Conservation (phyloP, 2,329 filamentous ascomycete genomes). For the Cordyceps javanica region DNA sequence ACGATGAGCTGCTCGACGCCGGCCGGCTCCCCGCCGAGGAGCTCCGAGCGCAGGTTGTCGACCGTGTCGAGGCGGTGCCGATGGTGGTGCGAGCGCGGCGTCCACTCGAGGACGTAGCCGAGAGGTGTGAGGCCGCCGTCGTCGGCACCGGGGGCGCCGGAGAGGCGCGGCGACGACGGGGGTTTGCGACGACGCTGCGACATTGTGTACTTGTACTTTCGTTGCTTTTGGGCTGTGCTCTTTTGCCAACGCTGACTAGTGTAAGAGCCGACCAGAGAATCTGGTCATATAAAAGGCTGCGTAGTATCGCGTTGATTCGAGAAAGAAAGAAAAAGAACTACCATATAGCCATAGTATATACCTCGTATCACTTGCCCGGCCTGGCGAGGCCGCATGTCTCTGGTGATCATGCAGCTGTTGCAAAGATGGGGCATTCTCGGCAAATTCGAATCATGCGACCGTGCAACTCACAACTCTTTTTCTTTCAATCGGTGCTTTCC, state of each 20-base stretch:
- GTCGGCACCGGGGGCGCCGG: too few species aligned
- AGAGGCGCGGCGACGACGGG: neutral
- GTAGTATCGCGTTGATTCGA: neutral
- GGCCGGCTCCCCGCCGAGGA: conserved; percentile 1
- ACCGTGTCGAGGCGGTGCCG: conserved; percentile 11
- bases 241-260: neutral
- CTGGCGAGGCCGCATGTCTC: neutral
- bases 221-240: neutral
- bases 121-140: conserved; percentile 4
- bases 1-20: conserved; percentile 9
- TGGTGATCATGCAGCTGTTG: neutral
- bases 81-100: conserved; percentile 8
- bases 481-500: neutral
- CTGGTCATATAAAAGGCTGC: neutral
- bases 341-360: neutral
- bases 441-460: neutral
- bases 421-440: neutral
- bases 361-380: neutral
- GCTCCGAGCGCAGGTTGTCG: conserved; percentile 15
- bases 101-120: conserved; percentile 17
- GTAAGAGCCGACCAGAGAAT: neutral
- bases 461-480: neutral
- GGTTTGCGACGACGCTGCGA: conserved; percentile 5
- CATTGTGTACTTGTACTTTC: neutral
- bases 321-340: neutral